phyloP scores from a whole-genome alignment of 768 basidiomycete species.

The Macrolepiota fuliginosa region DNA sequence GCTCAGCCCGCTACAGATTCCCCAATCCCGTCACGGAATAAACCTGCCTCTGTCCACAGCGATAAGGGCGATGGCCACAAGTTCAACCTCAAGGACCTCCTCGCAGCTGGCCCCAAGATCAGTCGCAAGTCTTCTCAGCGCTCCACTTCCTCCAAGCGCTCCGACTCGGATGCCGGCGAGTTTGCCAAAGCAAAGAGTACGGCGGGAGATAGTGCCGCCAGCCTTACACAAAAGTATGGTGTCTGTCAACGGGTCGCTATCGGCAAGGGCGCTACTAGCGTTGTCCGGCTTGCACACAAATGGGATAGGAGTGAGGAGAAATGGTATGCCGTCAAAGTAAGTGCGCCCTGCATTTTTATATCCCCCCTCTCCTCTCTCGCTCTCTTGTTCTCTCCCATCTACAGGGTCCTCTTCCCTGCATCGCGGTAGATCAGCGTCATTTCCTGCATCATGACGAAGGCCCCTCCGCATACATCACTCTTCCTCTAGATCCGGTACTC shows the following conservation, averaged over 20 bases:
- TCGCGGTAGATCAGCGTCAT: not conserved
- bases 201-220: constrained; percentile 42
- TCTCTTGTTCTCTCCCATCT: not conserved
- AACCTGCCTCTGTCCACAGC: constrained; percentile 44
- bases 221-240: constrained; percentile 86
- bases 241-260: constrained; percentile 96
- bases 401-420: constrained; percentile 7
- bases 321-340: constrained; percentile 95
- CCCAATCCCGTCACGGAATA: constrained; percentile 24
- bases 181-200: constrained; percentile 33
- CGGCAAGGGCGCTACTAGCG: constrained; percentile 97
- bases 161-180: constrained; percentile 57
- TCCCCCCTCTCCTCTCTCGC: not conserved
- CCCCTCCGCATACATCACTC: not conserved
- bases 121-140: constrained; percentile 65
- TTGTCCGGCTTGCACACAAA: constrained; percentile 95
- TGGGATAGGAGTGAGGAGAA: constrained; percentile 98
- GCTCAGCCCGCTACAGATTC: constrained; percentile 9
- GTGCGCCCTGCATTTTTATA: constrained; percentile 18
- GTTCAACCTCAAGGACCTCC: constrained; percentile 82
- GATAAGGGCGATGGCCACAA: constrained; percentile 59
- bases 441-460: not conserved
- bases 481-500: not conserved
- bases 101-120: constrained; percentile 73
- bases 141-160: constrained; percentile 60